These are phyloP conservation scores for Sanghuangporus sanghuang DNA, from an alignment of 1,284 basidiomycete genomes.

Conservation along the genomic window DNA sequence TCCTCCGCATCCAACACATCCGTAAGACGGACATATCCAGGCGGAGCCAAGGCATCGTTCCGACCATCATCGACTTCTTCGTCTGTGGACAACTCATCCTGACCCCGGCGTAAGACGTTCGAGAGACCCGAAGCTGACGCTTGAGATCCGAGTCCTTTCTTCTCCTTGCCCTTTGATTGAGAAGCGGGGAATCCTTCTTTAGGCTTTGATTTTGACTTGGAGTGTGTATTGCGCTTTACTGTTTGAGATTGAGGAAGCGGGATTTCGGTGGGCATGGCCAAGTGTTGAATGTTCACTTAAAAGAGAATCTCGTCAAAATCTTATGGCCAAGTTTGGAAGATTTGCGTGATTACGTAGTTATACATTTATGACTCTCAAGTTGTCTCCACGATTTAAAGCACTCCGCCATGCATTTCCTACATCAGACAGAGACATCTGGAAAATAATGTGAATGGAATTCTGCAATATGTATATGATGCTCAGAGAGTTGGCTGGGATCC, in stretches of 20 bases:
- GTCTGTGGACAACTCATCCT: not conserved
- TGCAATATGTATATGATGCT: too few relatives aligned
- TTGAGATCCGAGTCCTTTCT: not conserved
- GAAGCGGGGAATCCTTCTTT: not conserved
- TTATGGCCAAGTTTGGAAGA: too few relatives aligned
- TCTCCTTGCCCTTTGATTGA: not conserved
- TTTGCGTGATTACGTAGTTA: too few relatives aligned
- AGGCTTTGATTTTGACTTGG: not conserved
- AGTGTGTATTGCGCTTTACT: not conserved
- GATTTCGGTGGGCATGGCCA: not conserved
- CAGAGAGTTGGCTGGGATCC: too few relatives aligned
- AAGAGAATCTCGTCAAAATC: too few relatives aligned
- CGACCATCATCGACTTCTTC: not conserved
- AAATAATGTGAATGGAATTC: too few relatives aligned
- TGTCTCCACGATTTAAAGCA: too few relatives aligned
- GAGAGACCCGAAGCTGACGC: not conserved
- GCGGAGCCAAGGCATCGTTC: not conserved
- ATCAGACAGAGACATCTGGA: too few relatives aligned
- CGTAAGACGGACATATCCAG: not conserved
- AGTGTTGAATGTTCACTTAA: not conserved
- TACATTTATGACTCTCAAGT: too few relatives aligned
- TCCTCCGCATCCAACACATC: constrained; percentile 39
- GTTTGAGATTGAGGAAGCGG: not conserved
- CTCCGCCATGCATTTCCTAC: too few relatives aligned
- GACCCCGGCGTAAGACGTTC: not conserved